Base-by-base conservation (phyloP, 2,329 filamentous ascomycete species). In the Myriosclerotinia scirpicola region DNA sequence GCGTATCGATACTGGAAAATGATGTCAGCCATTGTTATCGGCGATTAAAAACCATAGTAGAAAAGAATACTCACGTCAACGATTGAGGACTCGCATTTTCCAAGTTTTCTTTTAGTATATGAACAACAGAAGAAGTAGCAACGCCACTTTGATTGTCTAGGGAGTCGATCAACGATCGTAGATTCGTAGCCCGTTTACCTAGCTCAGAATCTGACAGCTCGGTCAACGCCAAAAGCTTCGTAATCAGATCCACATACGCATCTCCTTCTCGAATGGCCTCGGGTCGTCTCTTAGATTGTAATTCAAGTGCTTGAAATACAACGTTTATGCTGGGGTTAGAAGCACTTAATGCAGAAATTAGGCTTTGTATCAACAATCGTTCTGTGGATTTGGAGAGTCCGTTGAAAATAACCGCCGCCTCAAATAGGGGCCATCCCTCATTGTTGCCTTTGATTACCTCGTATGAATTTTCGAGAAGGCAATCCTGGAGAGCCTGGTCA, bases 21-120 rank as follows among this genome's bases (percentile, higher is more conserved):
- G 67, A 48, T 48, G 74, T 75, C 52, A 71, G 67, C n/a, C 17
- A 36, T 15, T 38, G 15, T 30, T 20, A 7, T 17, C 26, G 8
- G 38, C 15, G 34, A 4, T 30, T n/a, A 30, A 9, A 54, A 12
- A 46, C 34, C 22, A 5, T 12, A 36, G 0, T 30, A 8, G 54
- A 67, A 3, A 38, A 55, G 54, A 17, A 0, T 9, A 76, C 82
- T 73, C 79, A 85, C 82, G 80, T 79, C 1, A 88, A 75, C 1
- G 85, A 86, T 20, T 81, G 79, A 0, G 79, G 73, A 0, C 78
- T 78, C 2, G 81, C 83, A 12, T 75, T 77, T 65, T 86, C 82
- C 3, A 88, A 78, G 56, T 86, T 86, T 22, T 80, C 78, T 66
- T 85, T 82, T 9, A 88, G 81, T 8, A 88, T 83, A 8, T 77